phyloP scores from a whole-genome alignment of 1,139 yeast species.

The Meyerozyma smithsonii region DNA sequence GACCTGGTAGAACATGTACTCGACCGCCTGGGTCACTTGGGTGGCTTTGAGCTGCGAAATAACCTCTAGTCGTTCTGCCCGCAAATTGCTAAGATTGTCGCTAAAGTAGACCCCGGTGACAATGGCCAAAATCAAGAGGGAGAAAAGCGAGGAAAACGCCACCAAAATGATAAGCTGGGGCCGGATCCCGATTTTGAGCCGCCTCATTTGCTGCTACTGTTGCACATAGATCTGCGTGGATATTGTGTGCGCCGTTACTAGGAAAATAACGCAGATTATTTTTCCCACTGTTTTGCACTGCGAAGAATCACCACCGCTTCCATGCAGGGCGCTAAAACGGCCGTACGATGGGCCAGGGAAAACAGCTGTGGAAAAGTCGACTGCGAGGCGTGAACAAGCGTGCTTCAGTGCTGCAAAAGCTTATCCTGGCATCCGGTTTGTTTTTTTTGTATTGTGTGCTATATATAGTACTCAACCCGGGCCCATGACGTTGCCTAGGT shows the following conservation, averaged over 20 bases:
- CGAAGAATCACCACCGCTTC: not conserved
- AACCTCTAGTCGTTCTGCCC: slow-evolving; percentile 69
- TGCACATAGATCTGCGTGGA: not conserved
- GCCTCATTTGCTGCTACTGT: slow-evolving; percentile 22
- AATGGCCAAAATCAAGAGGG: slow-evolving; percentile 69
- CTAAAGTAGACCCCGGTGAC: slow-evolving; percentile 81
- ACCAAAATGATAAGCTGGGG: slow-evolving; percentile 81
- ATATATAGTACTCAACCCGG: too few species aligned
- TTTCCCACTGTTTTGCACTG: not conserved
- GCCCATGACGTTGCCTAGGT: too few species aligned
- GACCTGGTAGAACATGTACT: slow-evolving; percentile 63
- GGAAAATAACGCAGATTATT: not conserved
- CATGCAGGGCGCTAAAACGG: not conserved
- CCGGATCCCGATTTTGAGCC: slow-evolving; percentile 49
- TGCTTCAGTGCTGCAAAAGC: too few species aligned
- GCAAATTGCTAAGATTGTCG: slow-evolving; percentile 51
- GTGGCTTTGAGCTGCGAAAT: slow-evolving; percentile 79
- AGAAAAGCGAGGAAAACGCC: slow-evolving; percentile 67
- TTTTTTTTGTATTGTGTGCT: too few species aligned
- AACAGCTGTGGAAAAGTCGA: too few species aligned
- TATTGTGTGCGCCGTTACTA: too few species aligned
- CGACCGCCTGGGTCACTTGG: slow-evolving; percentile 67
- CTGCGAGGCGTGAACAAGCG: too few species aligned
- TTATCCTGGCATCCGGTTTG: too few species aligned
- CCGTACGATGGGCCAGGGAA: not conserved